Base-by-base conservation (phyloP, 2,329 filamentous ascomycete species). In the Scedosporium apiospermum region DNA sequence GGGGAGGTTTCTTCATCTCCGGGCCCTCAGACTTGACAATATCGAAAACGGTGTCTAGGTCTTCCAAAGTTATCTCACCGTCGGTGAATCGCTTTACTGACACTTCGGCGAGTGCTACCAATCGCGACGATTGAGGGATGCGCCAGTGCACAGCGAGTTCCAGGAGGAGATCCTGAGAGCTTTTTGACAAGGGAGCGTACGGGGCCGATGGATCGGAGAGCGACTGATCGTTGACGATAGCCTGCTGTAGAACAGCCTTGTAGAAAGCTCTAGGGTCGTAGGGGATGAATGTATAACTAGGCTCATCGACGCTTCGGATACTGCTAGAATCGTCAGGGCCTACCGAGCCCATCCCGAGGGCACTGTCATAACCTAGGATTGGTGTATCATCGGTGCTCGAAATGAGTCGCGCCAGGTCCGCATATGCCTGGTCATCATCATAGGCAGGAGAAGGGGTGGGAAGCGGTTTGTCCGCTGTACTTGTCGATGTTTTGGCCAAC, bases 111-210 rank as follows among this genome's bases (percentile, higher is more conserved):
- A 96, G 88, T 5, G 93, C 76, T 5, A 96, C 86, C 60, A 91
- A 81, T 55, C 92, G 85, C 3, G 91, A 91, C 69, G 88, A 91
- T 66, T 88, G 87, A 2, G 93, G 92, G 65, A 99, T 82, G 59
- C 95, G 88, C 95, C 95, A 99, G 69, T 93, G 86, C 65, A 91
- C 78, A 64, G 88, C 90, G 63, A 97, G 82, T 73, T 98, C 93
- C 64, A 88, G 89, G 65, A 99, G 76, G 57, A 99, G 78, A 63
- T 97, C 92, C 58, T 86, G 82, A 2, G 91, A 95, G 65, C 89
- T 85, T 68, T 88, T 90, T 1, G 91, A 95, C n/a, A 89, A 74
- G 14, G 83, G 81, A 26, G 76, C 75, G 63, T 78, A 75, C 49
- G 80, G 77, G 58, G 79, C 76, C 18, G 78, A 73, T 62, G 78